These are phyloP conservation scores for Otatea glauca DNA, from an alignment of 176 grass and related monocot genomes.

Conservation along the genomic window DNA sequence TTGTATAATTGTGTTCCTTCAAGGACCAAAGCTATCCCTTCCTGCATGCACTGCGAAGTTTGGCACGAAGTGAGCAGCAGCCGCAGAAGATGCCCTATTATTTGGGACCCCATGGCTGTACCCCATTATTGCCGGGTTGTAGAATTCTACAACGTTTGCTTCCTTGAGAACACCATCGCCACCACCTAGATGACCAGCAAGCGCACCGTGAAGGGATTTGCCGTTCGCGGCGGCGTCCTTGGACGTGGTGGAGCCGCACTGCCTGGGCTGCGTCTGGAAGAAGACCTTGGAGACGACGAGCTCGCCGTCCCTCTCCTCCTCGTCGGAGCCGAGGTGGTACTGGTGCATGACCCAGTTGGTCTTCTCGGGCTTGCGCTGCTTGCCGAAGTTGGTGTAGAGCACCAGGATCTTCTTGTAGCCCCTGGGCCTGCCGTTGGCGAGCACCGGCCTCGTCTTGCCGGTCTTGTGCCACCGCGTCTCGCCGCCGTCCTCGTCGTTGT, in stretches of 20 bases:
- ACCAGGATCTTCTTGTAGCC: conserved; percentile 95
- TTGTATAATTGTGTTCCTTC: conserved; percentile 2
- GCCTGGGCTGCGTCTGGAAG: conserved; percentile 91
- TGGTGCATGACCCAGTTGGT: conserved; percentile 98
- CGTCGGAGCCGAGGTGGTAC: conserved; percentile 81
- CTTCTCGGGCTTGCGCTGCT: conserved; percentile 92
- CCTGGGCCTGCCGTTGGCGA: conserved; percentile 44
- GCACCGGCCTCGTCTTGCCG: conserved; percentile 79
- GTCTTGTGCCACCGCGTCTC: conserved; percentile 98
- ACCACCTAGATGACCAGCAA: conserved; percentile 24
- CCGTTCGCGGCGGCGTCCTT: conserved; percentile 1
- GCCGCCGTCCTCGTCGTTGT: conserved; percentile 67
- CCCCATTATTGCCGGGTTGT: conserved; percentile 47
- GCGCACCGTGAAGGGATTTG: neutral
- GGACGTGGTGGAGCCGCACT: conserved; percentile 49
- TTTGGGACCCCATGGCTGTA: conserved; percentile 54
- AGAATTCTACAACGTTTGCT: conserved; percentile 45
- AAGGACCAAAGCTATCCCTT: conserved; percentile 65
- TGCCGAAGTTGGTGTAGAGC: conserved; percentile 90
- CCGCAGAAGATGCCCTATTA: conserved; percentile 25
- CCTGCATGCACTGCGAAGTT: conserved; percentile 57
- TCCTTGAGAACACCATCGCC: conserved; percentile 38
- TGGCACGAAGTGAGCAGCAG: conserved; percentile 50
- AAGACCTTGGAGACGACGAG: conserved; percentile 93
- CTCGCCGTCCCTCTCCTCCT: conserved; percentile 92